Conservation (phyloP, 257 asterid species). For the Solanum chilense region DNA sequence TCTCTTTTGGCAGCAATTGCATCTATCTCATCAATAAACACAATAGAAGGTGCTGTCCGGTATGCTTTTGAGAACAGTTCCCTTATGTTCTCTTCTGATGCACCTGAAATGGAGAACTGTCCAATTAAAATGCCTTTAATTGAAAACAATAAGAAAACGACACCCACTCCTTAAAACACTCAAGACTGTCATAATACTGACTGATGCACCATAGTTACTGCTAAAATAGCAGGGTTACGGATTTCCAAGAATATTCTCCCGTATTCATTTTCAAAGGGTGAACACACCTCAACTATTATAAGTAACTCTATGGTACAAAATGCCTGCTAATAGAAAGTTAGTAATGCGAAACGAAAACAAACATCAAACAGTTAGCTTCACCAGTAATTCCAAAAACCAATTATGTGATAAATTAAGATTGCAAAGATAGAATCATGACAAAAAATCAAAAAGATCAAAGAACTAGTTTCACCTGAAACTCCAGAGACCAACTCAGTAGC, state of each 20-base stretch:
- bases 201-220: background rate
- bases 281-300: background rate
- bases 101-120: slow-evolving; percentile 33
- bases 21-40: slow-evolving; percentile 92
- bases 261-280: background rate
- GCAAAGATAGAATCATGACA: background rate
- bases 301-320: background rate
- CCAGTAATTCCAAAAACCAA: background rate
- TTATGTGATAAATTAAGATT: background rate
- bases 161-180: background rate
- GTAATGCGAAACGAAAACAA: background rate
- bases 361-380: background rate
- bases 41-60: slow-evolving; percentile 85
- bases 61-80: slow-evolving; percentile 71
- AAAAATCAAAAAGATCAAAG: background rate
- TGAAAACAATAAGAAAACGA: background rate
- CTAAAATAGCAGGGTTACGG: background rate
- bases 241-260: background rate
- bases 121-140: background rate
- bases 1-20: slow-evolving; percentile 91
- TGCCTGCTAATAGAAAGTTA: background rate
- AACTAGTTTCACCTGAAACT: slow-evolving; percentile 32
- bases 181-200: background rate
- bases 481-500: slow-evolving; percentile 96
- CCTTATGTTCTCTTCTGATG: slow-evolving; percentile 80